Evolutionary conservation across 257 asterid species (phyloP).

Genomic region (Galeopsis tetrahit): DNA sequence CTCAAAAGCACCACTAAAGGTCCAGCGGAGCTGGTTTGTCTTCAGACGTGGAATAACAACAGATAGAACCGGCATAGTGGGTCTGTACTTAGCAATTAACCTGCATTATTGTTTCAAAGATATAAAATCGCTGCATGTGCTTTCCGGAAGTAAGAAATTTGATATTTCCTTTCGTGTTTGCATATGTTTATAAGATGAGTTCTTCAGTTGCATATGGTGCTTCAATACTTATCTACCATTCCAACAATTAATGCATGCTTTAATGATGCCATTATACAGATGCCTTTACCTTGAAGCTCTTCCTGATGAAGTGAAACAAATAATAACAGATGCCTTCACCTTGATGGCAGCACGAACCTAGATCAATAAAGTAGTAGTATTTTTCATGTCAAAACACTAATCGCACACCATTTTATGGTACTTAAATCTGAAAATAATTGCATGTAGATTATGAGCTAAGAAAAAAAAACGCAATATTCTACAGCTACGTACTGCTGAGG

Average conservation of each 20-base stretch:
- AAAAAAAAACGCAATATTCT: not conserved
- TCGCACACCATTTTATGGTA: not conserved
- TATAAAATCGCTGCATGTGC: not conserved
- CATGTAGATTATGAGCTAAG: not conserved
- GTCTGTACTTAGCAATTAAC: conserved; percentile 91
- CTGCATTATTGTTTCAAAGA: conserved; percentile 44
- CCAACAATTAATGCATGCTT: not conserved
- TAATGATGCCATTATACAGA: not conserved
- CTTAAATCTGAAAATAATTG: not conserved
- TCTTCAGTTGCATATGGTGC: not conserved
- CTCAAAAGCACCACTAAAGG: conserved; percentile 88
- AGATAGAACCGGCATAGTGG: conserved; percentile 91
- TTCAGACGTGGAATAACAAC: conserved; percentile 89
- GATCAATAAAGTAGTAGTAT: conserved; percentile 16
- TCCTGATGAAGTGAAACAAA: conserved; percentile 97
- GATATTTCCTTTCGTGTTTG: not conserved
- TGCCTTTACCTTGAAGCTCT: conserved; percentile 74
- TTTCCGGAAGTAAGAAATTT: not conserved
- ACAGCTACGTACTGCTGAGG: conserved; percentile 67
- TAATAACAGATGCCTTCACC: conserved; percentile 90
- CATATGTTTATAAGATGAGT: not conserved
- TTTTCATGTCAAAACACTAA: not conserved
- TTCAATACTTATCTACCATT: not conserved
- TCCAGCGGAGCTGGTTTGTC: conserved; percentile 88
- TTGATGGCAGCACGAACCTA: conserved; percentile 95